phyloP scores from a whole-genome alignment of 2,329 filamentous ascomycete species.

The Aureobasidium sp. region DNA sequence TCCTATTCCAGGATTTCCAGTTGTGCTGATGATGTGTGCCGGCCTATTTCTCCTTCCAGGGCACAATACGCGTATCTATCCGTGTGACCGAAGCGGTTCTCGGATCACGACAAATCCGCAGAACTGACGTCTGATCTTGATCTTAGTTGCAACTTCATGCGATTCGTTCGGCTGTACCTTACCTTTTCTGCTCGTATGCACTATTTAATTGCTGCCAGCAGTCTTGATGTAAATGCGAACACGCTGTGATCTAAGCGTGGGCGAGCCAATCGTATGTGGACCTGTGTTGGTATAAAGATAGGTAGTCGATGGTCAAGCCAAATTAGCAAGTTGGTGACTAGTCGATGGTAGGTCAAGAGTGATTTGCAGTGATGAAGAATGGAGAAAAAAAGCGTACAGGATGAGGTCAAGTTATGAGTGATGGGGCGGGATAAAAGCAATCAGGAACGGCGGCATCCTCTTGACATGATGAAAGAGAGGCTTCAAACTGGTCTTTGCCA shows the following conservation, averaged over 20 bases:
- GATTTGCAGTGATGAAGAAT: not conserved
- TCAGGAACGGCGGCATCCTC: constrained; percentile 5
- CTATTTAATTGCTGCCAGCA: not conserved
- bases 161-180: not conserved
- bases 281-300: not conserved
- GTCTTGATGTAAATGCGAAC: not conserved
- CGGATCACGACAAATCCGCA: constrained; percentile 5
- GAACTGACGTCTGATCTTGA: constrained; percentile 2
- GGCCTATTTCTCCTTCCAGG: not conserved
- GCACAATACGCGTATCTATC: not conserved
- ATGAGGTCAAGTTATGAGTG: constrained; percentile 3
- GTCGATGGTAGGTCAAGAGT: not conserved
- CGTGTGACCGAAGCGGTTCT: not conserved
- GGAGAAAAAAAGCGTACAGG: not conserved
- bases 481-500: constrained; percentile 12
- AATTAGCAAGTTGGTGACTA: not conserved
- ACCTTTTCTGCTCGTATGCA: not conserved
- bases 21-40: not conserved
- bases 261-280: not conserved
- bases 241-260: not conserved
- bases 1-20: not conserved
- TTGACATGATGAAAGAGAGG: constrained; percentile 9
- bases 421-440: not conserved
- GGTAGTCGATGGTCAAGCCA: not conserved
- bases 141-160: not conserved